Percentiles rank a stretch among this genome's conserved stretches.
These are phyloP conservation scores for Candida broadrunensis DNA, from an alignment of 805 yeast species.

Conservation along the genomic window DNA sequence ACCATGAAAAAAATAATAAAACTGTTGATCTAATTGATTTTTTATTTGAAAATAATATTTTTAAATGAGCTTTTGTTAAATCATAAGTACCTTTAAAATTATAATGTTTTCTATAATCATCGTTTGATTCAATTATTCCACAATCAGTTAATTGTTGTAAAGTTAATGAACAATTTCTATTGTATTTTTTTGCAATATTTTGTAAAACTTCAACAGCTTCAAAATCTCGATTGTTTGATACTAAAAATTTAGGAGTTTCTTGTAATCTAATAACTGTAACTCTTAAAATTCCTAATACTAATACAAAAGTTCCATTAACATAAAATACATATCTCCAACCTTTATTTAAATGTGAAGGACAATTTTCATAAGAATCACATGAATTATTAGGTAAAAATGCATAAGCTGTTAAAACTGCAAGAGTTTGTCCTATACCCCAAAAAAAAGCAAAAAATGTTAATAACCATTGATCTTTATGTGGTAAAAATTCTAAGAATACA, in stretches of 20 bases:
- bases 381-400: conserved; percentile 50
- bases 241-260: conserved; percentile 57
- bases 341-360: conserved; percentile 46
- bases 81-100: conserved; percentile 17
- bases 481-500: conserved; percentile 24
- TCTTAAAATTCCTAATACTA: conserved; percentile 27
- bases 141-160: conserved; percentile 43
- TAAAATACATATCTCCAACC: conserved; percentile 61
- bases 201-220: conserved; percentile 44
- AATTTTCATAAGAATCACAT: conserved; percentile 36
- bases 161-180: conserved; percentile 40
- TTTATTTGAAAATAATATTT: conserved; percentile 37
- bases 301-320: conserved; percentile 48
- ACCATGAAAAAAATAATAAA: conserved; percentile 47
- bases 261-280: conserved; percentile 33
- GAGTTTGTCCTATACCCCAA: conserved; percentile 64
- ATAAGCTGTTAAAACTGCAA: conserved; percentile 51
- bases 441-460: conserved; percentile 41
- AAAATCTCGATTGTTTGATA: conserved; percentile 50
- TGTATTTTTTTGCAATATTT: conserved; percentile 43
- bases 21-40: conserved; percentile 39
- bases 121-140: conserved; percentile 30
- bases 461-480: conserved; percentile 22
- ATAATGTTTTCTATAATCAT: conserved; percentile 17
- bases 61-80: conserved; percentile 32